Conservation (phyloP, 2,329 filamentous ascomycete species). For the Macrophomina tecta region DNA sequence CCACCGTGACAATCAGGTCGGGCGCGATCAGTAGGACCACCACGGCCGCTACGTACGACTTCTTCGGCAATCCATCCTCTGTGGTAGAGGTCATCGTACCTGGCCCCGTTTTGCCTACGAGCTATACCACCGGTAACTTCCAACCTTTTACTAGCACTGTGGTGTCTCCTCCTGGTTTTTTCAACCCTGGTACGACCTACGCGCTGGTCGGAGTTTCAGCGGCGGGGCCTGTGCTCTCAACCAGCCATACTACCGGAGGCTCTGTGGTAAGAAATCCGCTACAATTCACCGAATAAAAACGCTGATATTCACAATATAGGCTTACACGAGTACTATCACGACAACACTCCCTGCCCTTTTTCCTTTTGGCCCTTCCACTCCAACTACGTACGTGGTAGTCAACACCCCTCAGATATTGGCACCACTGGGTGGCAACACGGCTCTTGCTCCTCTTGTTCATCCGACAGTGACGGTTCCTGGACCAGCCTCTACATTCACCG, state of each 20-base stretch:
- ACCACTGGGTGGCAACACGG: too few species aligned
- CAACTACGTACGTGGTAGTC: not conserved
- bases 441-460: not conserved
- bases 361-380: not conserved
- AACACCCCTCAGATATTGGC: not conserved
- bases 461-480: not conserved
- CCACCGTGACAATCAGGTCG: too few species aligned
- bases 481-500: not conserved
- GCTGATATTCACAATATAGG: too few species aligned
- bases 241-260: not conserved
- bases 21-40: not conserved
- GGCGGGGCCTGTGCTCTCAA: not conserved
- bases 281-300: too few species aligned
- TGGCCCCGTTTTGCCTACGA: too few species aligned
- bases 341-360: not conserved
- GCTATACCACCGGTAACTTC: too few species aligned
- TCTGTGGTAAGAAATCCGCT: not conserved
- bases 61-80: too few species aligned
- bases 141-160: too few species aligned
- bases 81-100: too few species aligned
- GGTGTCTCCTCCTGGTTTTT: too few species aligned
- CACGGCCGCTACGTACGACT: not conserved
- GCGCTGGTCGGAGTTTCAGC: too few species aligned
- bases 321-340: not conserved
- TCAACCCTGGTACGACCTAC: too few species aligned